Conservation (phyloP, 2,329 filamentous ascomycete species). For the Ramularia endophylla region DNA sequence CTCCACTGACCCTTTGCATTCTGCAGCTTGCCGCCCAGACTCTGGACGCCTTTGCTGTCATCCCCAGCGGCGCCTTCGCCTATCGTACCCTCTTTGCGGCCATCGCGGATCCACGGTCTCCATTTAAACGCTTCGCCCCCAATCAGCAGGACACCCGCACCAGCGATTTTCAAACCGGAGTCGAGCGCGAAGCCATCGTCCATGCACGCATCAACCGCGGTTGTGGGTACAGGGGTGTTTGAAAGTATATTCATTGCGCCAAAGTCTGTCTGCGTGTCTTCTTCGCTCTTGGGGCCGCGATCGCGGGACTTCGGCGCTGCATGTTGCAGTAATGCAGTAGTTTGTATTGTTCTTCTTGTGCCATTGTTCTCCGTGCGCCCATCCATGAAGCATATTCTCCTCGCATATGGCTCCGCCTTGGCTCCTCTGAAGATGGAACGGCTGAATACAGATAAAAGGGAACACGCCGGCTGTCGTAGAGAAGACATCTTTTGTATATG, state of each 20-base stretch:
- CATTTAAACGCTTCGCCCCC: conserved; percentile 84
- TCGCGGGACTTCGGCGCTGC: conserved; percentile 44
- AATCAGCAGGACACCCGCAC: conserved; percentile 69
- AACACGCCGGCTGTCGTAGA: too few species aligned
- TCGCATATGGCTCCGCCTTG: too few species aligned
- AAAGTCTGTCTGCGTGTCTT: conserved; percentile 67
- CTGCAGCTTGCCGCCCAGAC: conserved; percentile 45
- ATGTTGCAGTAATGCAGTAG: conserved; percentile 4
- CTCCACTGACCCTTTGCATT: conserved; percentile 82
- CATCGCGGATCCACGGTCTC: conserved; percentile 65
- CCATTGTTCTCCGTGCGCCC: too few species aligned
- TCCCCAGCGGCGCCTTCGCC: conserved; percentile 33
- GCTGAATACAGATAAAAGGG: too few species aligned
- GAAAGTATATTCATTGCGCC: conserved; percentile 70
- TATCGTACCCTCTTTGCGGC: conserved; percentile 31
- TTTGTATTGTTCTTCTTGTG: neutral
- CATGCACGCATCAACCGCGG: conserved; percentile 75
- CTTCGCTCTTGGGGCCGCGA: conserved; percentile 55
- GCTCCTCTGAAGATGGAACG: too few species aligned
- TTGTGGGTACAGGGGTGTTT: conserved; percentile 68
- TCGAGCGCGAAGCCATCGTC: conserved; percentile 80
- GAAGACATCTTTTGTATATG: too few species aligned
- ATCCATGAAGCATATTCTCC: too few species aligned
- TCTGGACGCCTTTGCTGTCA: conserved; percentile 28
- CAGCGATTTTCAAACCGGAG: conserved; percentile 65